phyloP scores from a whole-genome alignment of 2,329 filamentous ascomycete genomes.

The Nemania sp. region DNA sequence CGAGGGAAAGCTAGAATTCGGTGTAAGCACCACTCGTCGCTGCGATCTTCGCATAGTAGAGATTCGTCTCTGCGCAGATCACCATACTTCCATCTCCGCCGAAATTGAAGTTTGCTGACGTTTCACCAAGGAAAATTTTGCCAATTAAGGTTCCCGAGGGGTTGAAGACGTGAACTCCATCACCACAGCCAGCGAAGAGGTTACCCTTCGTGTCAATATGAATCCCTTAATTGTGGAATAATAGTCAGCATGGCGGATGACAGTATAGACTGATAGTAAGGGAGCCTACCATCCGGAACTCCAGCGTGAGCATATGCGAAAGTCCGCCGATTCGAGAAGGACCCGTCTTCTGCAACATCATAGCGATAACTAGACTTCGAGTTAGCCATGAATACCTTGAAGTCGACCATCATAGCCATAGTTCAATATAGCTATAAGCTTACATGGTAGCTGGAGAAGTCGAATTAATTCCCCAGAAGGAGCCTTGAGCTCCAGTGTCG shows the following conservation, averaged over 20 bases:
- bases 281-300: conserved; percentile 58
- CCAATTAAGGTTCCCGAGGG: conserved; percentile 53
- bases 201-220: conserved; percentile 59
- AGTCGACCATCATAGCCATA: too few species aligned
- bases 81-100: conserved; percentile 47
- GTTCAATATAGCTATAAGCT: conserved; percentile 28
- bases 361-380: conserved; percentile 47
- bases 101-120: conserved; percentile 54
- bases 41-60: conserved; percentile 45
- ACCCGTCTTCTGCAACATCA: conserved; percentile 50
- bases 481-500: conserved; percentile 57
- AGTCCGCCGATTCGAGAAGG: conserved; percentile 51
- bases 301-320: conserved; percentile 61
- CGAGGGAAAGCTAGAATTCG: background rate
- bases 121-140: conserved; percentile 58
- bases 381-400: conserved; percentile 1
- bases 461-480: conserved; percentile 47
- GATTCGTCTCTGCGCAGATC: conserved; percentile 46
- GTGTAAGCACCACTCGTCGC: conserved; percentile 30
- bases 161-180: conserved; percentile 56
- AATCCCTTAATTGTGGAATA: conserved; percentile 50
- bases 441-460: conserved; percentile 52
- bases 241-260: conserved; percentile 3
- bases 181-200: conserved; percentile 56
- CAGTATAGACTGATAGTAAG: conserved; percentile 8